phyloP scores from a whole-genome alignment of 1,284 basidiomycete genomes.

The Tilletia indica region DNA sequence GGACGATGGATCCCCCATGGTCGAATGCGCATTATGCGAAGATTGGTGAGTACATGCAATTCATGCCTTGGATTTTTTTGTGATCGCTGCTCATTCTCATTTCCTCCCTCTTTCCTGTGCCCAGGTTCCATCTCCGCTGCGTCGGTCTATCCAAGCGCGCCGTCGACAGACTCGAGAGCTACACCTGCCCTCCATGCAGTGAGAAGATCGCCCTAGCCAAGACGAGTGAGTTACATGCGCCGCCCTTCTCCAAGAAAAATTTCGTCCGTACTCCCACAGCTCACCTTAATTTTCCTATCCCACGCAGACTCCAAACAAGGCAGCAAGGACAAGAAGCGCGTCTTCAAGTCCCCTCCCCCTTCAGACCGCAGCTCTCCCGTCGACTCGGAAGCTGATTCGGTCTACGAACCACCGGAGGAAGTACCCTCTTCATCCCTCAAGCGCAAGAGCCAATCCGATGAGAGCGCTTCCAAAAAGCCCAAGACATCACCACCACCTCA shows the following conservation, averaged over 20 bases:
- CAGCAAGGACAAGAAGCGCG: constrained; percentile 21
- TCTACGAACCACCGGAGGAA: constrained; percentile 6
- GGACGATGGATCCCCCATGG: constrained; percentile 53
- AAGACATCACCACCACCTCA: background rate
- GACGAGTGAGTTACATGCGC: constrained; percentile 32
- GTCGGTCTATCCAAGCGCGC: constrained; percentile 44
- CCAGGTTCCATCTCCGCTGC: constrained; percentile 51
- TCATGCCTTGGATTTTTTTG: background rate
- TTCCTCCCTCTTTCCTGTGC: background rate
- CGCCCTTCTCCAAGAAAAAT: background rate
- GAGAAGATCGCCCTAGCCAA: constrained; percentile 16
- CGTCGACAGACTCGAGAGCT: constrained; percentile 45
- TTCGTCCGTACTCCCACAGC: background rate
- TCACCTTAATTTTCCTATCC: constrained; percentile 10
- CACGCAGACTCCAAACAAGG: background rate
- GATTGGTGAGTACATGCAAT: constrained; percentile 44
- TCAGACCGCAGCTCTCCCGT: constrained; percentile 13
- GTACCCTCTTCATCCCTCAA: background rate
- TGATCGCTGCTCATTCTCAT: constrained; percentile 6
- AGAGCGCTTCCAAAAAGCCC: background rate
- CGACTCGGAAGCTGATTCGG: constrained; percentile 12
- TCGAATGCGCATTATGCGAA: constrained; percentile 46
- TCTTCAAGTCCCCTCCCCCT: background rate
- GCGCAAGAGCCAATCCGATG: constrained; percentile 8
- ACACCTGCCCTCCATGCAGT: constrained; percentile 40